Evolutionary conservation across 768 basidiomycete genomes (phyloP), one percentile per base, ranked within the genome.

Genomic region (Suillus subalutaceus): DNA sequence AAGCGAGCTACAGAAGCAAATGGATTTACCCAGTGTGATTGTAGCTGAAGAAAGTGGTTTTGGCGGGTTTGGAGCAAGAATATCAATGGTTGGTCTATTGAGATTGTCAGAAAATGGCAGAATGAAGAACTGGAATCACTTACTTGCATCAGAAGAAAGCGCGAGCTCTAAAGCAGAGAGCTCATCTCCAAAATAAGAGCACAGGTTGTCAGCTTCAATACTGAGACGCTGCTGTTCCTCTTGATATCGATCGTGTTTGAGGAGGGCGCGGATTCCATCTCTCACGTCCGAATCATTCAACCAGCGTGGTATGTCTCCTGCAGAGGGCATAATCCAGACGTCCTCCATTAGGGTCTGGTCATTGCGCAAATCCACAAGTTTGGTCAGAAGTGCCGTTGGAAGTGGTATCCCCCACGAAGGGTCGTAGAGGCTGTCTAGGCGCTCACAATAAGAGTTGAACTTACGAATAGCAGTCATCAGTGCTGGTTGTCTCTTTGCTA

Each of bases 121-220:
- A 20, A 55, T 35, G 41, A 46, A 37, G 12, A 3, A 30, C 20
- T 12, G n/a, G 62, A 46, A 8, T 46, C 44, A 66, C 69, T 63
- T 59, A 72, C 73, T 63, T 16, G 37, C 32, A 41, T 3, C 38
- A 53, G 16, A 72, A 12, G 30, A 69, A 26, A 46, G 44, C 3
- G 44, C 44, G 30, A 68, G 65, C 23, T 74, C 76, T 1, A 79
- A 59, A 0, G 73, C 71, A 0, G 59, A 40, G 0, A 81, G 59
- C 60, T 81, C 78, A 4, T 64, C 48, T 0, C 72, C 69, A 63
- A 74, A 80, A 80, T 79, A 83, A 0, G 65, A 59, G 38, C 75
- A 79, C 1, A 82, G 65, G 38, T 82, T 80, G 58, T 79, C 74
- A 0, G 77, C 73, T 64, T 81, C 79, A 0, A 41, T 5, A 0